Conservation (phyloP, 495 filamentous ascomycete species). For the Talaromyces adpressus region DNA sequence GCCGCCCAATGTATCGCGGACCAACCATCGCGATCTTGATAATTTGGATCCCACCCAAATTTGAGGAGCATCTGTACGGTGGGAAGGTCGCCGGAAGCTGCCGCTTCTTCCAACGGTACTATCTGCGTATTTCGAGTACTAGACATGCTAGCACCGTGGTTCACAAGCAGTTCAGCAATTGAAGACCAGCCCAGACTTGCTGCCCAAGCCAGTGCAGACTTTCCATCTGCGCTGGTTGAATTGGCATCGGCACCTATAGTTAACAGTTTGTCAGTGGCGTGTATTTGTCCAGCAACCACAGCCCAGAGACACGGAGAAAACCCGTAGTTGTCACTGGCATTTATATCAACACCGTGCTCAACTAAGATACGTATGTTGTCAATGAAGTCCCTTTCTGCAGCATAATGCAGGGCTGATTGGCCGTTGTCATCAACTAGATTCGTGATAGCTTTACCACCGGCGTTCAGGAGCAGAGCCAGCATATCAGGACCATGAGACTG, state of each 20-base stretch:
- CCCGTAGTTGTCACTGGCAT: conserved; percentile 16
- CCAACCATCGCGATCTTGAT: conserved; percentile 22
- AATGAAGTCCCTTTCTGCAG: conserved; percentile 17
- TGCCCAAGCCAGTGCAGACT: conserved; percentile 23
- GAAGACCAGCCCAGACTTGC: conserved; percentile 16
- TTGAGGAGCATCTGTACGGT: conserved; percentile 15
- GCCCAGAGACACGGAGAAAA: conserved; percentile 20
- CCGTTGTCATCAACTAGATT: too few species aligned
- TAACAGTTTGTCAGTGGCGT: conserved; percentile 13
- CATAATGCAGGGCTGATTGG: conserved; percentile 27
- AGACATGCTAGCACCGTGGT: conserved; percentile 15
- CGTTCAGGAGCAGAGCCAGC: too few species aligned
- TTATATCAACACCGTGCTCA: conserved; percentile 12
- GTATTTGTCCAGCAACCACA: conserved; percentile 16
- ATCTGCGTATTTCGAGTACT: conserved; percentile 12
- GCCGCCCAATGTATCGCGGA: conserved; percentile 25
- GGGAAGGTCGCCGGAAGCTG: conserved; percentile 15
- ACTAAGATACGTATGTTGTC: conserved; percentile 15
- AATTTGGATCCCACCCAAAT: conserved; percentile 15
- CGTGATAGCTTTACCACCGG: too few species aligned
- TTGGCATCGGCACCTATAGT: conserved; percentile 13
- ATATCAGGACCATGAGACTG: too few species aligned
- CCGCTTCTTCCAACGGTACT: conserved; percentile 17
- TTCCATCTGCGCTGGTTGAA: conserved; percentile 21
- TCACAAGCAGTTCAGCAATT: conserved; percentile 17